Conservation (phyloP, 441 rosid species). For the Eruca vesicaria region DNA sequence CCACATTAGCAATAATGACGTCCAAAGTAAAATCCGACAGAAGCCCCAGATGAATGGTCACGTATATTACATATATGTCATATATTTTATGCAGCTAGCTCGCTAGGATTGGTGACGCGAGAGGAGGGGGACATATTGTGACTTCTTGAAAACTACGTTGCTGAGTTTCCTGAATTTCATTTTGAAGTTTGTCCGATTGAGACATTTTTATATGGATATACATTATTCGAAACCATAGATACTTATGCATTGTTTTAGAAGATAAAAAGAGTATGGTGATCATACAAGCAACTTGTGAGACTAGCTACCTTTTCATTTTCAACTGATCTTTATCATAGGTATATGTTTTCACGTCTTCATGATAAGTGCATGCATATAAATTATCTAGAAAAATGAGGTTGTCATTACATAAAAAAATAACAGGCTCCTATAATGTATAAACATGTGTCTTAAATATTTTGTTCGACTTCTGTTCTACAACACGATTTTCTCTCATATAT, state of each 20-base stretch:
- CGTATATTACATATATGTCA: neutral
- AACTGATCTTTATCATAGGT: neutral
- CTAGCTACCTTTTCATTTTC: neutral
- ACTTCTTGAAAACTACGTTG: constrained; percentile 10
- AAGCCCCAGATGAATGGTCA: neutral
- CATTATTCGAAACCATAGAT: neutral
- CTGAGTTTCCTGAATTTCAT: constrained; percentile 15
- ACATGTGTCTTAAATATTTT: no score
- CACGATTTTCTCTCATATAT: no score
- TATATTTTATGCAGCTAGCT: constrained; percentile 5
- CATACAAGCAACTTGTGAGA: neutral
- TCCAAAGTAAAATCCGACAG: neutral
- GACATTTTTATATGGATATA: constrained; percentile 13
- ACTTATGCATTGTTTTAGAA: neutral
- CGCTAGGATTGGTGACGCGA: constrained; percentile 4
- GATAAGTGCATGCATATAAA: neutral
- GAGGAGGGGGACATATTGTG: constrained; percentile 21
- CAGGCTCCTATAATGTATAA: no score
- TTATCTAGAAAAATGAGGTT: neutral
- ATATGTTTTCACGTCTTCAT: neutral
- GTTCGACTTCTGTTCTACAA: neutral
- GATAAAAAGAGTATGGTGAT: neutral
- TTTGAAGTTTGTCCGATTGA: neutral
- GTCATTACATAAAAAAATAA: neutral
- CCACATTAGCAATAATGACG: neutral